A percentile compares a stretch with the other conserved stretches of the same genome.
These are phyloP conservation scores for Scutellaria galericulata DNA, from an alignment of 257 asterid species.

Conservation along the genomic window DNA sequence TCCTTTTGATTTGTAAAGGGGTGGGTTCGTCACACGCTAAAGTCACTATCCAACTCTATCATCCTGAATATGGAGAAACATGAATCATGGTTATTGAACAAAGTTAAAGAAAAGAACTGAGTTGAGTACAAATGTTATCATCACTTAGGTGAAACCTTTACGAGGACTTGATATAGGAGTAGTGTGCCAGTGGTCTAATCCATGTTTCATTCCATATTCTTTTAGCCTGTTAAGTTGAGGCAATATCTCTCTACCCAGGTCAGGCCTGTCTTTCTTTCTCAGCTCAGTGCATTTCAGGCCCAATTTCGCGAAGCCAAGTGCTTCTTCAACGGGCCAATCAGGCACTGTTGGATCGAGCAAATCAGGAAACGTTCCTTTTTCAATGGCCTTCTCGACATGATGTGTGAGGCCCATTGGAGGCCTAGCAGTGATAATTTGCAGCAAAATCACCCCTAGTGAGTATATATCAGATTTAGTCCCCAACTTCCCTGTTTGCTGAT, in stretches of 20 bases:
- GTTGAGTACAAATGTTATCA: not conserved
- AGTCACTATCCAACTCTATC: slow-evolving; percentile 21
- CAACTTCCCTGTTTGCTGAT: slow-evolving; percentile 75
- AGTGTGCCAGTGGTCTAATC: slow-evolving; percentile 28
- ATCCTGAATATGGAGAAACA: not conserved
- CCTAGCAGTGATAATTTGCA: slow-evolving; percentile 79
- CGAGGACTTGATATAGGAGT: slow-evolving; percentile 19
- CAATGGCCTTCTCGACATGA: slow-evolving; percentile 61
- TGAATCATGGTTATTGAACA: not conserved
- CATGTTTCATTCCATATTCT: slow-evolving; percentile 51
- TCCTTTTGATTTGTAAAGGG: slow-evolving; percentile 16
- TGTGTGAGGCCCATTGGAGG: slow-evolving; percentile 88
- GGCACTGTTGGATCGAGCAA: slow-evolving; percentile 74
- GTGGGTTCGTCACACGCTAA: slow-evolving; percentile 17
- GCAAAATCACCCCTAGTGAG: slow-evolving; percentile 67
- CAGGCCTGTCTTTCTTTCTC: slow-evolving; percentile 76
- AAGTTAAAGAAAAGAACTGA: not conserved
- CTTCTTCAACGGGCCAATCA: slow-evolving; percentile 77
- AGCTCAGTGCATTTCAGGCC: slow-evolving; percentile 68
- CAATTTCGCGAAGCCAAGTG: slow-evolving; percentile 52
- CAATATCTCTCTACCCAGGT: slow-evolving; percentile 57
- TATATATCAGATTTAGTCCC: slow-evolving; percentile 80
- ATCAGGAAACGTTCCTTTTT: slow-evolving; percentile 55
- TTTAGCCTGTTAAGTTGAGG: slow-evolving; percentile 67
- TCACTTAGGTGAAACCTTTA: slow-evolving; percentile 19